Evolutionary conservation across 140 eudicot species (phyloP).

Genomic region (Senecio squalidus): DNA sequence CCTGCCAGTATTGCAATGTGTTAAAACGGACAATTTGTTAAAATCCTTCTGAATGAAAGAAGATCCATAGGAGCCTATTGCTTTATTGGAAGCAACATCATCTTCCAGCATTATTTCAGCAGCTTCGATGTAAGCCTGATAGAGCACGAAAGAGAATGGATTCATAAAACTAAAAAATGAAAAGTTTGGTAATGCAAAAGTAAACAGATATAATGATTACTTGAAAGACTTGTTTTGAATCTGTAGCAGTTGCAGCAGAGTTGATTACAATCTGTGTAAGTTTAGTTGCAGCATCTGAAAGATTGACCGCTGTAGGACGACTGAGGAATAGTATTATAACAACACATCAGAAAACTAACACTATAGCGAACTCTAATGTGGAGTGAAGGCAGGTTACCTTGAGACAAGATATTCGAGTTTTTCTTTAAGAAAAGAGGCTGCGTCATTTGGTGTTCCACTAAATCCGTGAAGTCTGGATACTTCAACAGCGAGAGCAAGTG

Average conservation of each 20-base stretch:
- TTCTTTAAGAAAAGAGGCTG: constrained; percentile 49
- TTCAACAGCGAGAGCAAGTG: constrained; percentile 87
- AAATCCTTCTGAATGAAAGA: constrained; percentile 39
- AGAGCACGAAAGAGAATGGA: not conserved
- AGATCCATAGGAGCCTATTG: constrained; percentile 91
- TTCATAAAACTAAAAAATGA: not conserved
- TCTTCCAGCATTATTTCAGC: constrained; percentile 89
- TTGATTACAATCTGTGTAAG: constrained; percentile 46
- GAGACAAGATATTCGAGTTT: constrained; percentile 85
- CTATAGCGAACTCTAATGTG: not conserved
- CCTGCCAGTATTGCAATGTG: constrained; percentile 99
- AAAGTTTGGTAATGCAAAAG: not conserved
- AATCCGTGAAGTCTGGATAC: constrained; percentile 39
- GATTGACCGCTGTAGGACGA: constrained; percentile 99
- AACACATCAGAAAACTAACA: not conserved
- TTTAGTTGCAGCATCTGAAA: constrained; percentile 86
- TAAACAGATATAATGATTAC: constrained; percentile 28
- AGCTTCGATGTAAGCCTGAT: constrained; percentile 77
- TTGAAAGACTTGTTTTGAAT: constrained; percentile 52
- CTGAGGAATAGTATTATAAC: constrained; percentile 23
- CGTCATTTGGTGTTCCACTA: constrained; percentile 63
- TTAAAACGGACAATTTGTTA: constrained; percentile 58
- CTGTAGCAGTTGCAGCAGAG: constrained; percentile 60
- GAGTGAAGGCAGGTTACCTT: constrained; percentile 34
- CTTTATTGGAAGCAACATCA: constrained; percentile 91